These are phyloP conservation scores for Lepidium campestre DNA, from an alignment of 441 rosid species.

Conservation along the genomic window DNA sequence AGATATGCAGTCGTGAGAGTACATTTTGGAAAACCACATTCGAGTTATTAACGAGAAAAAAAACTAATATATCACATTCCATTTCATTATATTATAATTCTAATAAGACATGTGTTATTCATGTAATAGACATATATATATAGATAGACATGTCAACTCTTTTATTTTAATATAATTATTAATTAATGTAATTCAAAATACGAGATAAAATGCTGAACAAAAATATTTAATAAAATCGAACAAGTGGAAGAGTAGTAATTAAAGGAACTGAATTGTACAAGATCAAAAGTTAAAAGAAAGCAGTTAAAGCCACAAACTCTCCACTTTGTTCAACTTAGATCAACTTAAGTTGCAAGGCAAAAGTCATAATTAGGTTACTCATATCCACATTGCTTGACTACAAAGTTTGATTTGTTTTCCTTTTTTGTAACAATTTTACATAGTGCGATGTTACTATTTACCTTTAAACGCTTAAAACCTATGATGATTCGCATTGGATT, in stretches of 20 bases:
- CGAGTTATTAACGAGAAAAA: not conserved
- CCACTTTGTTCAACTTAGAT: conserved; percentile 15
- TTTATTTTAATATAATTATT: not conserved
- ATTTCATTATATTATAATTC: not conserved
- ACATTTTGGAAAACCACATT: not conserved
- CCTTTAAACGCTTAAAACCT: conserved; percentile 1
- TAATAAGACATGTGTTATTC: not conserved
- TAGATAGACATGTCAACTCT: not conserved
- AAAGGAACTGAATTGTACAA: not conserved
- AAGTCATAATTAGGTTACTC: conserved; percentile 30
- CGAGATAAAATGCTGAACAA: not conserved
- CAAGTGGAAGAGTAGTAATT: conserved; percentile 7
- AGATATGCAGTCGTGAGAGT: too few species aligned
- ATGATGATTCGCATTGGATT: not conserved
- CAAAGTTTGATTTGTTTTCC: conserved; percentile 29
- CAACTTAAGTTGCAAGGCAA: conserved; percentile 27
- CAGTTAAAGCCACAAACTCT: conserved; percentile 12
- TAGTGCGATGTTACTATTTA: conserved; percentile 24
- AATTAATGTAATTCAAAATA: not conserved
- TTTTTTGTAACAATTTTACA: not conserved
- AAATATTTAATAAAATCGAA: not conserved
- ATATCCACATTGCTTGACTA: conserved; percentile 26
- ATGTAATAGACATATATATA: not conserved
- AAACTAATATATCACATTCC: not conserved
- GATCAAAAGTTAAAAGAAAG: not conserved